Percentiles rank a stretch among this genome's conserved stretches.
Conservation (phyloP, 1,139 yeast species). For the Lodderomyces orthopsilosis region DNA sequence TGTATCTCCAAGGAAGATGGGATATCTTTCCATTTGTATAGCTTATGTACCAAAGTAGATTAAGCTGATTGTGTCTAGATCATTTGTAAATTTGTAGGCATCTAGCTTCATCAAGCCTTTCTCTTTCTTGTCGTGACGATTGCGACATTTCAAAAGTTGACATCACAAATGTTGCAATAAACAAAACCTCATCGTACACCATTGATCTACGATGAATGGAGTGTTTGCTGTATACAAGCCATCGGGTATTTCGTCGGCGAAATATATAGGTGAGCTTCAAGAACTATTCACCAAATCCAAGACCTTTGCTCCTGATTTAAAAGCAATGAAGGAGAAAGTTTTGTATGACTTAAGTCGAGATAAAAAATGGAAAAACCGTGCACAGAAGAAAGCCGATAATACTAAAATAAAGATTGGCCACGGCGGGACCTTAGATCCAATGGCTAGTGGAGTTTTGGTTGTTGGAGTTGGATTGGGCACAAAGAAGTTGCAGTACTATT, state of each 20-base stretch:
- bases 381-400: conserved; percentile 46
- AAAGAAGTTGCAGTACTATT: conserved; percentile 67
- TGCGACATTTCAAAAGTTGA: neutral
- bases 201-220: conserved; percentile 59
- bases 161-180: neutral
- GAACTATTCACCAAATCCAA: conserved; percentile 57
- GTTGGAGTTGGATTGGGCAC: conserved; percentile 92
- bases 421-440: conserved; percentile 95
- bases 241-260: conserved; percentile 76
- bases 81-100: no score
- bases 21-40: conserved; percentile 55
- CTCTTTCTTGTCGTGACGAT: no score
- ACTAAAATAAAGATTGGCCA: conserved; percentile 85
- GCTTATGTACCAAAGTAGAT: neutral
- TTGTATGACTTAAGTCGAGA: conserved; percentile 39
- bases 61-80: neutral
- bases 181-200: conserved; percentile 15
- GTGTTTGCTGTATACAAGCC: conserved; percentile 94
- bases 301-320: conserved; percentile 56
- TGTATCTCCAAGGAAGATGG: conserved; percentile 55
- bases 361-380: conserved; percentile 43
- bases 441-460: conserved; percentile 90
- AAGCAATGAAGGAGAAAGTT: conserved; percentile 32
- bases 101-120: no score
- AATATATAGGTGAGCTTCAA: conserved; percentile 66